Base-by-base conservation (phyloP, 2,329 filamentous ascomycete genomes). In the Neocatenulostroma microsporum region DNA sequence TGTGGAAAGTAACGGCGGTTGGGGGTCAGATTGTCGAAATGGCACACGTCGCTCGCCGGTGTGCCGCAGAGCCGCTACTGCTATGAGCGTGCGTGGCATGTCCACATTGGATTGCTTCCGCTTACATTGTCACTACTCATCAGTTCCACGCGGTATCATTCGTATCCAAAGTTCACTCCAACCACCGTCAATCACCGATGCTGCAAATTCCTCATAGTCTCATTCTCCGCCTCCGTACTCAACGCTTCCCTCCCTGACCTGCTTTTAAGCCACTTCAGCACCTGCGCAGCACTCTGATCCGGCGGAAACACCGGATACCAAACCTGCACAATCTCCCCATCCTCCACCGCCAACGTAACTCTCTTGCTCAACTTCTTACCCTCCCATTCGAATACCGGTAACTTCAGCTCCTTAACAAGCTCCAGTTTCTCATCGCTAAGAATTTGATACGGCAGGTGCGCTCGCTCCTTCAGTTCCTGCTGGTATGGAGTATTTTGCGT, bases 291-390 rank as follows among this genome's bases (percentile, higher is more conserved):
- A 44, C 58, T 65, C 40, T 55, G 47, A 43, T 64, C 55, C 12
- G 64, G 60, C 33, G 63, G 59, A 45, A 66, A 62, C 6, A 66
- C 61, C n/a, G 61, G 62, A 54, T 66, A 68, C 53, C 57, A 66
- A 13, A 63, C 56, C 44, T 60, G 62, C 29, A 58, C 42, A 23
- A 68, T 54, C 45, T 50, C 60, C 5, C 62, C 63, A 44, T 64
- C 54, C 37, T 61, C 46, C 17, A 66, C 44, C 8, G 58, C 60
- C 39, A 67, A 43, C 30, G 55, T 58, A 36, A 67, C 44, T 23
- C 63, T 49, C 46, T 61, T 64, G 28, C 60, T 55, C 30, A 67
- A 39, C 30, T 40, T 55, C 36, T 46, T 50, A 4, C 56, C 57
- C 35, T 63, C 41, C 54, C 57, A 67, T 11, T 63, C 57, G 36